Base-by-base conservation (phyloP, 2,329 filamentous ascomycete genomes). In the Penicillium fuscoglaucum region DNA sequence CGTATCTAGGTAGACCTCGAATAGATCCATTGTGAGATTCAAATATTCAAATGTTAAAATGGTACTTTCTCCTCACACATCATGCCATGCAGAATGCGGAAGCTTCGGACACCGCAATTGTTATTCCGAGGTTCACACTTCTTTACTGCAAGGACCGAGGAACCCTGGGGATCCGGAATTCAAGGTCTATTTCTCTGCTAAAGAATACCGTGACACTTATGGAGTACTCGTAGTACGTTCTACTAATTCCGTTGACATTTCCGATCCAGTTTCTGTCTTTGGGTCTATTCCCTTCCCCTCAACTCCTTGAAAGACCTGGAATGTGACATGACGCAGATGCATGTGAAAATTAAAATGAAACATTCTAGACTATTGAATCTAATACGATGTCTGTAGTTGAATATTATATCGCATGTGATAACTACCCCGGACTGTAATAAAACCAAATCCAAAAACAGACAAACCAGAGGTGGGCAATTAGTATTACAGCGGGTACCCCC, bases 401-500 rank as follows among this genome's bases (percentile, higher is more conserved):
- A 51, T 19, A 33, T 19, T 9, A 33, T 52, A 57, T 35, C 21
- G 15, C 58, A 62, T 60, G 58, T 60, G 58, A 60, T 58, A 13
- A 10, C 8, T 52, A 59, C 54, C 61, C 55, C 59, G 57, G 61
- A 52, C 31, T 58, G 46, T 35, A 44, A 41, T 24, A 19, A 45
- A 24, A 9, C 12, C 37, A 15, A 45, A 19, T n/a, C n/a, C 9
- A n/a, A 44, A n/a, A 45, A 19, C 19, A 50, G 59, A 44, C 66
- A 65, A 68, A 65, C 63, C 66, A 66, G 58, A 46, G 26, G 35
- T 5, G 43, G 46, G 21, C 52, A 49, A 66, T 68, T 67, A 68
- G 39, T 54, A 49, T 52, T 57, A 29, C 47, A 40, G 53, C 51
- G 28, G 52, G 43, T 26, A 57, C 52, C 58, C 37, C 57, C 44